Evolutionary conservation across 768 basidiomycete species (phyloP).

Genomic region (Mycena capillaripes): DNA sequence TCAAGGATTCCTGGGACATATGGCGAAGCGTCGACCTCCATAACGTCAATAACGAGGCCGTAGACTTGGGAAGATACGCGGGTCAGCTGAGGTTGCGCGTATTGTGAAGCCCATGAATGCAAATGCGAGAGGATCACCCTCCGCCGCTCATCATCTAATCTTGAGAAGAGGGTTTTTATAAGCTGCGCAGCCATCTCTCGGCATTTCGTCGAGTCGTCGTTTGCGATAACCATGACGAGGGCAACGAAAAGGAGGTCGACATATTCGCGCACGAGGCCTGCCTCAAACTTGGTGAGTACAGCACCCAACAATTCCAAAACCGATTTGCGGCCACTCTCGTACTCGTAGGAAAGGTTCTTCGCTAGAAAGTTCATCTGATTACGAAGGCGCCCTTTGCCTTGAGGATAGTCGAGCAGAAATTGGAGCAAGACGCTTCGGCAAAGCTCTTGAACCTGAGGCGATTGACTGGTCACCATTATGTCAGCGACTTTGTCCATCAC

Average conservation of each 20-base stretch:
- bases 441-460: constrained; percentile 90
- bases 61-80: constrained; percentile 87
- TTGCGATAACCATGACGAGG: constrained; percentile 93
- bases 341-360: constrained; percentile 90
- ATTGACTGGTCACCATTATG: constrained; percentile 94
- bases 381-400: constrained; percentile 91
- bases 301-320: constrained; percentile 94
- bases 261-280: constrained; percentile 79
- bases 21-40: constrained; percentile 61
- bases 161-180: constrained; percentile 80
- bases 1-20: constrained; percentile 66
- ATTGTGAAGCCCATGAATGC: constrained; percentile 83
- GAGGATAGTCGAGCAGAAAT: constrained; percentile 97
- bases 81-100: constrained; percentile 69
- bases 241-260: constrained; percentile 92
- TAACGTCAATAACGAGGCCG: constrained; percentile 82
- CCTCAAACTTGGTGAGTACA: constrained; percentile 87
- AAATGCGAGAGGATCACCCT: constrained; percentile 75
- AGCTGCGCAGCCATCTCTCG: constrained; percentile 90
- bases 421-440: constrained; percentile 91
- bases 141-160: constrained; percentile 73
- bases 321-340: constrained; percentile 93
- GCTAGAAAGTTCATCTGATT: constrained; percentile 93
- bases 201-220: constrained; percentile 93
- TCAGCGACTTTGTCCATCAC: constrained; percentile 94